A percentile compares a stretch with the other conserved stretches of the same genome.
These are phyloP conservation scores for Hypholoma fasciculare DNA, from an alignment of 768 basidiomycete species.

Conservation along the genomic window DNA sequence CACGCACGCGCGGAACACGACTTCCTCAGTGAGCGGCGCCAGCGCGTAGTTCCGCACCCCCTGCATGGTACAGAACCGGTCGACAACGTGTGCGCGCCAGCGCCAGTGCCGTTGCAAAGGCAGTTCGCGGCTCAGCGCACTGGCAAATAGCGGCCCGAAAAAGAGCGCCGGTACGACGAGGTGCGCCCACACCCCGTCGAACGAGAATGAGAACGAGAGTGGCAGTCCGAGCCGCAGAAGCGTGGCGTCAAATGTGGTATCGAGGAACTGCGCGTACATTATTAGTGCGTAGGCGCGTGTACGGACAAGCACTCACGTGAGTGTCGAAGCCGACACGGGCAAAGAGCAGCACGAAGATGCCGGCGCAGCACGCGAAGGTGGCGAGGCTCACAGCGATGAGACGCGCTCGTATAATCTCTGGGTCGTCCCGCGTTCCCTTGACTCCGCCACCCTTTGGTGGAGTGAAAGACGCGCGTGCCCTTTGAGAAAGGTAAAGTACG, in stretches of 20 bases:
- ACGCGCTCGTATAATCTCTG: constrained; percentile 80
- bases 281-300: neutral
- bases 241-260: constrained; percentile 25
- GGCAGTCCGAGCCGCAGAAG: constrained; percentile 41
- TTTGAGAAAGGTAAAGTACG: constrained; percentile 75
- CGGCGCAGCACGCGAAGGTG: constrained; percentile 55
- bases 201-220: neutral
- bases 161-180: constrained; percentile 75
- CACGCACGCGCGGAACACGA: constrained; percentile 88
- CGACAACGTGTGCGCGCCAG: constrained; percentile 36
- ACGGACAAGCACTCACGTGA: constrained; percentile 15
- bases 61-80: constrained; percentile 47
- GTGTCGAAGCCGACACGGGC: constrained; percentile 18
- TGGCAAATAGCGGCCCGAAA: constrained; percentile 72
- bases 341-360: constrained; percentile 48
- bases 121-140: constrained; percentile 42
- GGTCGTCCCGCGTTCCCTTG: constrained; percentile 64
- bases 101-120: constrained; percentile 58
- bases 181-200: constrained; percentile 42
- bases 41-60: constrained; percentile 72
- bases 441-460: neutral
- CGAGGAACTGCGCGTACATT: constrained; percentile 12
- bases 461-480: constrained; percentile 56
- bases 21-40: constrained; percentile 87
- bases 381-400: constrained; percentile 66